phyloP scores from a whole-genome alignment of 768 basidiomycete genomes.

The Podaxis sp. region DNA sequence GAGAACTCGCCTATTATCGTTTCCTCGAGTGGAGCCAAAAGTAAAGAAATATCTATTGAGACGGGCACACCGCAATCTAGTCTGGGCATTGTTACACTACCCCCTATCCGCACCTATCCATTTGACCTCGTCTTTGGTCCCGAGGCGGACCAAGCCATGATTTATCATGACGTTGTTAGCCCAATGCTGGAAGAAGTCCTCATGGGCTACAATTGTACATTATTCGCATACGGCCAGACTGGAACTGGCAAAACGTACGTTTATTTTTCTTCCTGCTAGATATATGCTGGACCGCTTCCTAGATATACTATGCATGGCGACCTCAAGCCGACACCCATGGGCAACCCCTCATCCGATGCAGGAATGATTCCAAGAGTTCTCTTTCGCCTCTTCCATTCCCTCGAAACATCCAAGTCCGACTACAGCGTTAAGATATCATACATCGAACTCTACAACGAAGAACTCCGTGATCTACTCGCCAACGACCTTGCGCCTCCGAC shows the following conservation, averaged over 20 bases:
- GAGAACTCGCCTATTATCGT: conserved; percentile 89
- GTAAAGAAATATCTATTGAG: conserved; percentile 78
- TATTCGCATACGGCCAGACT: conserved; percentile 98
- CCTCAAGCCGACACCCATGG: conserved; percentile 74
- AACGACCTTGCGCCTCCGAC: conserved; percentile 70
- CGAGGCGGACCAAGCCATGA: conserved; percentile 91
- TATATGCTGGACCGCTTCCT: conserved; percentile 8
- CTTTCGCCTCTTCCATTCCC: conserved; percentile 85
- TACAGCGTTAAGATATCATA: conserved; percentile 93
- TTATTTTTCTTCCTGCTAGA: background rate
- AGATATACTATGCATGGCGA: conserved; percentile 99
- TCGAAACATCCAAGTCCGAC: conserved; percentile 75
- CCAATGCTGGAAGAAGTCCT: conserved; percentile 95
- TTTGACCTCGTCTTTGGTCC: conserved; percentile 97
- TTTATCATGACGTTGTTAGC: conserved; percentile 91
- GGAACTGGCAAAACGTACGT: conserved; percentile 98
- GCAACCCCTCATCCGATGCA: conserved; percentile 84
- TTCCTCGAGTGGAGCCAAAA: conserved; percentile 70
- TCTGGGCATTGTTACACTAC: conserved; percentile 70
- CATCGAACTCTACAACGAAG: conserved; percentile 97
- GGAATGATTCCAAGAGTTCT: conserved; percentile 96
- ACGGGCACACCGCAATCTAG: conserved; percentile 66
- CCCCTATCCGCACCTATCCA: conserved; percentile 82
- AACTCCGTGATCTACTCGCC: conserved; percentile 89
- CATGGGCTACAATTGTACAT: conserved; percentile 92